phyloP scores from a whole-genome alignment of 352 stramenopile genomes.

The Ophiocytium majus region DNA sequence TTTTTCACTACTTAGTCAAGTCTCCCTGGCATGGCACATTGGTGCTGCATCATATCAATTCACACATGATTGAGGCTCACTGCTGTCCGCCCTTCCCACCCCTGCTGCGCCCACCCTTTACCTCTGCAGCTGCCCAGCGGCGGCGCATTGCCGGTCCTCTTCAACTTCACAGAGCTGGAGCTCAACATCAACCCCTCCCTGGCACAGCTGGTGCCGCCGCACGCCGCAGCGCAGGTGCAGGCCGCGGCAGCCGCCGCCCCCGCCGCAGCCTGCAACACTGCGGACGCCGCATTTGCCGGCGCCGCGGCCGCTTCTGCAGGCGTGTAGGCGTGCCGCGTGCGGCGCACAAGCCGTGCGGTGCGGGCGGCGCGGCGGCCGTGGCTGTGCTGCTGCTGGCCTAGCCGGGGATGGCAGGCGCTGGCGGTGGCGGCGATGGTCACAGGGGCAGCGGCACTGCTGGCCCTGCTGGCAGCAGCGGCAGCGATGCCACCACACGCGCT shows the following conservation, averaged over 20 bases:
- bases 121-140: conserved; percentile 40
- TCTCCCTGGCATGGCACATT: neutral
- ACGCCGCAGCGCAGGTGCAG: neutral
- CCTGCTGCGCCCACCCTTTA: no score
- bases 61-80: no score
- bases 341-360: neutral
- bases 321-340: neutral
- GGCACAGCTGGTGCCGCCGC: neutral
- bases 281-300: neutral
- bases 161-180: conserved; percentile 58
- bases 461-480: no score
- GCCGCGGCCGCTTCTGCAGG: neutral
- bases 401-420: no score
- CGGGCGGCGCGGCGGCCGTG: neutral
- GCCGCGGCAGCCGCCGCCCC: no score
- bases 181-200: conserved; percentile 39
- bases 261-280: neutral
- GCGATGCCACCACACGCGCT: no score
- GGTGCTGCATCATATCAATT: neutral
- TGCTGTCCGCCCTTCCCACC: no score
- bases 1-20: neutral
- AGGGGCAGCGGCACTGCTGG: no score
- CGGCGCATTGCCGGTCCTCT: conserved; percentile 40
- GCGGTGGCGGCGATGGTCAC: no score
- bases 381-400: neutral